Percentiles rank a stretch among this genome's conserved stretches.
Evolutionary conservation across 495 filamentous ascomycete genomes (phyloP).

Genomic region (Lophiotrema nucula): DNA sequence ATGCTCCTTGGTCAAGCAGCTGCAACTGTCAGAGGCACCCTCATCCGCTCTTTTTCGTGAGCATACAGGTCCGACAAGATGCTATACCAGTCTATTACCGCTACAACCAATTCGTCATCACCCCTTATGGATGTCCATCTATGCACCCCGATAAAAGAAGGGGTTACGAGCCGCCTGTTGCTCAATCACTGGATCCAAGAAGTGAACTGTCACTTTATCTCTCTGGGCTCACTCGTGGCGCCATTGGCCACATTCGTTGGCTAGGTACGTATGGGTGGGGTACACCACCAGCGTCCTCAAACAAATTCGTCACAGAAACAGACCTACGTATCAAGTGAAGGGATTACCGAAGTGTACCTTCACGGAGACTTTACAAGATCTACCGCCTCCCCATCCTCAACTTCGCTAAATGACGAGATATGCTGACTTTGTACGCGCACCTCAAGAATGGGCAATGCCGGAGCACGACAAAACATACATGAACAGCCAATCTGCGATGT

Average conservation of each 20-base stretch:
- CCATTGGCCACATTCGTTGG: not conserved
- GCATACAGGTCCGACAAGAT: slow-evolving; percentile 3
- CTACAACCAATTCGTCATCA: not conserved
- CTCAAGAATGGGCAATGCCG: not conserved
- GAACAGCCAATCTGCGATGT: not conserved
- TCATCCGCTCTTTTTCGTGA: slow-evolving; percentile 7
- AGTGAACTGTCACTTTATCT: not conserved
- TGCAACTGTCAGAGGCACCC: not conserved
- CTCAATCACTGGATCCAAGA: not conserved
- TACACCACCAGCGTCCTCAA: too few relatives aligned
- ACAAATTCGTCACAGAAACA: too few relatives aligned
- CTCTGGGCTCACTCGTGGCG: not conserved
- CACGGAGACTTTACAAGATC: too few relatives aligned
- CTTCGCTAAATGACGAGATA: too few relatives aligned
- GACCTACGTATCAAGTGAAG: too few relatives aligned
- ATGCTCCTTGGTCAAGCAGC: not conserved
- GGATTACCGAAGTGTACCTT: too few relatives aligned
- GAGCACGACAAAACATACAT: not conserved
- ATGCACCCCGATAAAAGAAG: not conserved
- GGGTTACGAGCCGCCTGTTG: not conserved
- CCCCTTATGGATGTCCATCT: not conserved
- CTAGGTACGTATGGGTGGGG: too few relatives aligned
- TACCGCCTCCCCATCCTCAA: too few relatives aligned
- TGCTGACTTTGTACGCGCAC: too few relatives aligned
- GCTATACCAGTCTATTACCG: slow-evolving; percentile 2